Evolutionary conservation across 2,329 filamentous ascomycete genomes (phyloP).

Genomic region (Fonsecaea erecta): DNA sequence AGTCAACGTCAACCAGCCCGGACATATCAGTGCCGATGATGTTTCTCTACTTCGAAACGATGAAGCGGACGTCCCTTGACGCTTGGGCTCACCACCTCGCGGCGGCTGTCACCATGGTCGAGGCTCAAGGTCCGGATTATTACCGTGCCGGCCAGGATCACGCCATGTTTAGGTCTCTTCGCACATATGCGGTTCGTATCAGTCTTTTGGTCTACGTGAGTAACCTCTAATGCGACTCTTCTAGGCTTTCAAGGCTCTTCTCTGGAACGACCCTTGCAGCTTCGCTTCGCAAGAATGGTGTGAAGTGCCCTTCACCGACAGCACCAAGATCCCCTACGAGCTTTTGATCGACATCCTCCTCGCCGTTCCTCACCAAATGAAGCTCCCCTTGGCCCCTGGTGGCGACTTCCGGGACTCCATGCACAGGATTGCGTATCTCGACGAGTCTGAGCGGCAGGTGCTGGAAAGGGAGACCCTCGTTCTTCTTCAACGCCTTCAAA

Average conservation of each 20-base stretch:
- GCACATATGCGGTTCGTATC: slow-evolving; percentile 13
- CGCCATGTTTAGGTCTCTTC: slow-evolving; percentile 13
- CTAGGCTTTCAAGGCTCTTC: slow-evolving; percentile 8
- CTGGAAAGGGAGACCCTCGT: slow-evolving; percentile 5
- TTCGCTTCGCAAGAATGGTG: slow-evolving; percentile 13
- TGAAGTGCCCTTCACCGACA: slow-evolving; percentile 9
- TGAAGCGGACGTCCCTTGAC: neutral
- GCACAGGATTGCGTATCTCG: neutral
- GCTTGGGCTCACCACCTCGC: slow-evolving; percentile 9
- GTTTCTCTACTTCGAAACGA: slow-evolving; percentile 16
- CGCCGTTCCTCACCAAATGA: slow-evolving; percentile 8
- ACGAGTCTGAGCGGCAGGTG: neutral
- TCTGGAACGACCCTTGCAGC: slow-evolving; percentile 9
- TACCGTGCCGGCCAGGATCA: slow-evolving; percentile 5
- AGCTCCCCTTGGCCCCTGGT: neutral
- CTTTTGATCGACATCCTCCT: slow-evolving; percentile 13
- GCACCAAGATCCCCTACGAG: slow-evolving; percentile 14
- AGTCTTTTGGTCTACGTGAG: neutral
- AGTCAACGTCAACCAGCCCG: neutral
- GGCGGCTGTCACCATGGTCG: neutral
- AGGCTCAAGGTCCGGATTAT: neutral
- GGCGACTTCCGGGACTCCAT: slow-evolving; percentile 2
- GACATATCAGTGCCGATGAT: slow-evolving; percentile 6
- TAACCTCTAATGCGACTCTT: neutral
- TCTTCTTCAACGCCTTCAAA: slow-evolving; percentile 5